Percentiles rank a stretch among this genome's conserved stretches.
Evolutionary conservation across 1,284 basidiomycete species (phyloP).

Genomic region (Apiotrichum akiyoshidainum): DNA sequence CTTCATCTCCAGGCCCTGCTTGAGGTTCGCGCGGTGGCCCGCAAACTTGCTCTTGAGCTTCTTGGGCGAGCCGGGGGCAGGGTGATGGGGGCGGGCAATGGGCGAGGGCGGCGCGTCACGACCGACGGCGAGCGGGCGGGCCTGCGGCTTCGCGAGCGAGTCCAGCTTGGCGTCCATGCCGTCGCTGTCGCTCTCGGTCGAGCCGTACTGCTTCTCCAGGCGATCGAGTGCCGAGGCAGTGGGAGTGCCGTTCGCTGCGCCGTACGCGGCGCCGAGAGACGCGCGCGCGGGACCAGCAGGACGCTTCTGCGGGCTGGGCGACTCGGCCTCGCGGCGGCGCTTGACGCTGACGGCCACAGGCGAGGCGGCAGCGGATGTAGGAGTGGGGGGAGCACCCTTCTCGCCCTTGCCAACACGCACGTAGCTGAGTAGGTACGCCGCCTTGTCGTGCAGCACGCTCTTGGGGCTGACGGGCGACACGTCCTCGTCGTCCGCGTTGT

Average conservation of each 20-base stretch:
- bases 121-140: background rate
- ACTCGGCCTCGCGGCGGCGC: conserved; percentile 51
- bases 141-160: background rate
- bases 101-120: background rate
- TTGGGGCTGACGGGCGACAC: conserved; percentile 54
- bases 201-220: conserved; percentile 7
- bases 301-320: conserved; percentile 53
- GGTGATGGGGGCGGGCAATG: conserved; percentile 4
- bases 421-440: conserved; percentile 93
- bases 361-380: background rate
- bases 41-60: conserved; percentile 6
- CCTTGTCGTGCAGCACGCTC: conserved; percentile 64
- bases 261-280: background rate
- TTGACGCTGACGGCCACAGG: background rate
- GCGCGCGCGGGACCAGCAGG: background rate
- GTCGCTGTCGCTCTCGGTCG: conserved; percentile 8
- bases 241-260: conserved; percentile 5
- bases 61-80: background rate
- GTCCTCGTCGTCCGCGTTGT: conserved; percentile 88
- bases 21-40: conserved; percentile 2
- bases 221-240: background rate
- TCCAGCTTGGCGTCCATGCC: background rate
- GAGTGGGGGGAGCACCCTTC: background rate
- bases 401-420: conserved; percentile 53
- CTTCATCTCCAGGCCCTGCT: background rate